phyloP scores from a whole-genome alignment of 2,329 filamentous ascomycete species.

The Penicillium sp. region DNA sequence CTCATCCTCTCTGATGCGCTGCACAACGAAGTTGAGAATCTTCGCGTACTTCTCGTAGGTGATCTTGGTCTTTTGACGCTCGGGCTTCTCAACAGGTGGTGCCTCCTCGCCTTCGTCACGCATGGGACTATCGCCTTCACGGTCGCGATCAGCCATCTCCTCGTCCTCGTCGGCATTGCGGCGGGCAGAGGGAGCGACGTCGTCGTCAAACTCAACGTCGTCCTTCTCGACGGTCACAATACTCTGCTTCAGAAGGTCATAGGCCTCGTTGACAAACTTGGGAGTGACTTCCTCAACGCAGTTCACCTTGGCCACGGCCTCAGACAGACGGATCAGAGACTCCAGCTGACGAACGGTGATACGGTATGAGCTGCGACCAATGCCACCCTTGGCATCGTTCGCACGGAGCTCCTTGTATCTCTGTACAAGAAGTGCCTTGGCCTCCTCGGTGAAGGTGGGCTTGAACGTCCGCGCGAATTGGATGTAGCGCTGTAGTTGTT shows the following conservation, averaged over 20 bases:
- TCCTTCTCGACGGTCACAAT: constrained; percentile 99
- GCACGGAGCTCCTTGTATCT: constrained; percentile 95
- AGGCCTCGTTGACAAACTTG: constrained; percentile 89
- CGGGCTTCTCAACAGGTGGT: constrained; percentile 41
- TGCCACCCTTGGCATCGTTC: constrained; percentile 91
- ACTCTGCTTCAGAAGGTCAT: constrained; percentile 85
- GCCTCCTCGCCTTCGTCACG: constrained; percentile 59
- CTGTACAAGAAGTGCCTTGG: constrained; percentile 81
- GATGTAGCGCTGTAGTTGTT: constrained; percentile 96
- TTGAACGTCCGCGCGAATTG: constrained; percentile 94
- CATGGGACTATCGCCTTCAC: constrained; percentile 60
- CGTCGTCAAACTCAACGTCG: constrained; percentile 91
- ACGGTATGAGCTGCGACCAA: constrained; percentile 93
- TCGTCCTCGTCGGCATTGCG: constrained; percentile 56
- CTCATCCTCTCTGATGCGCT: constrained; percentile 84
- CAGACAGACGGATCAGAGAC: constrained; percentile 90
- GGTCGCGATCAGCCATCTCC: constrained; percentile 56
- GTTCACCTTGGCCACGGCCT: constrained; percentile 98
- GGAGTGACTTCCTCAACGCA: constrained; percentile 89
- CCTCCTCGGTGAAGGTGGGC: constrained; percentile 87
- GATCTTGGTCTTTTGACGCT: constrained; percentile 77
- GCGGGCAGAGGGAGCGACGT: constrained; percentile 51
- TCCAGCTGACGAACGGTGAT: constrained; percentile 97
- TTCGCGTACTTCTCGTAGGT: constrained; percentile 93
- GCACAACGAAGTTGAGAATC: constrained; percentile 86